Percentiles rank a stretch among this genome's conserved stretches.
phyloP scores from a whole-genome alignment of 2,329 filamentous ascomycete genomes.

The Colletotrichum theobromicola region DNA sequence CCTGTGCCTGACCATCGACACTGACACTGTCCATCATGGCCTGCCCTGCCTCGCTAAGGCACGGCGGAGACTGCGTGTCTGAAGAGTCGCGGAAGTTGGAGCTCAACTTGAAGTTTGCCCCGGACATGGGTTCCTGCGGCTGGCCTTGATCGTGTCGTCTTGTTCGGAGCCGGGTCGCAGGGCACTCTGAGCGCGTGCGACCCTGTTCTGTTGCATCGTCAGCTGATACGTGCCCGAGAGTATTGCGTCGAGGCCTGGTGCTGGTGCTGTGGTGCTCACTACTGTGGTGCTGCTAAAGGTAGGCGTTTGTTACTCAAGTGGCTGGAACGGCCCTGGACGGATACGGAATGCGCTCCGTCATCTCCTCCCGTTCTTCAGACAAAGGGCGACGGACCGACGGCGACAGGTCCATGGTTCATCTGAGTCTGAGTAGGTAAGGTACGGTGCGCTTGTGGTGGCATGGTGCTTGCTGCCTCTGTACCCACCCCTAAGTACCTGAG shows the following conservation, averaged over 20 bases:
- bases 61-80: not conserved
- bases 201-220: not conserved
- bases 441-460: not conserved
- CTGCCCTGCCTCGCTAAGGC: not conserved
- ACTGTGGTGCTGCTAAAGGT: not conserved
- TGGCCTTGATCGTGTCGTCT: not conserved
- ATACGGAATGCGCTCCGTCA: conserved; percentile 18
- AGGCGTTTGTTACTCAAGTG: not conserved
- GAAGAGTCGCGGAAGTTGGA: not conserved
- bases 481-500: not conserved
- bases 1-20: not conserved
- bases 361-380: not conserved
- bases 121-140: not conserved
- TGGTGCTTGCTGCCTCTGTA: not conserved
- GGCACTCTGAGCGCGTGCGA: not conserved
- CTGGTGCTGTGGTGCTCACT: not conserved
- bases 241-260: not conserved
- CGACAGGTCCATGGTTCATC: not conserved
- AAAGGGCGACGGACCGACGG: not conserved
- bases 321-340: not conserved
- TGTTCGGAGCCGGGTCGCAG: not conserved
- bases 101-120: not conserved
- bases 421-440: not conserved
- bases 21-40: not conserved
- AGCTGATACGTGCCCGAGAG: not conserved